Evolutionary conservation across 2,329 filamentous ascomycete genomes (phyloP).

Genomic region (Pyricularia sp.): DNA sequence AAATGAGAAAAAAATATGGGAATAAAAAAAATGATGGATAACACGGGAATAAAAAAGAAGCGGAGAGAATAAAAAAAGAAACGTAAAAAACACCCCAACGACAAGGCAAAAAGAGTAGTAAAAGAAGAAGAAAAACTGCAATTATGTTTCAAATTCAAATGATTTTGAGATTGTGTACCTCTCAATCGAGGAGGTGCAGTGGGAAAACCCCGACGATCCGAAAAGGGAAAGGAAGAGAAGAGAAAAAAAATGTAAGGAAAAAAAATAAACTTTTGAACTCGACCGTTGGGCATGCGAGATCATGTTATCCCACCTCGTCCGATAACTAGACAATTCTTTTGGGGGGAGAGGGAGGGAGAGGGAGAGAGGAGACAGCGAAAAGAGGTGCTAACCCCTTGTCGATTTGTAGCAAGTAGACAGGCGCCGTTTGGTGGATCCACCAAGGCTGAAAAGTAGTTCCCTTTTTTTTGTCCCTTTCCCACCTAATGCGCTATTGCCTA

Average conservation of each 20-base stretch:
- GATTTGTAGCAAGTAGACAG: background rate
- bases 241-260: background rate
- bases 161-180: background rate
- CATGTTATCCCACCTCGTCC: background rate
- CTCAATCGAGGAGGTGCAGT: background rate
- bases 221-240: background rate
- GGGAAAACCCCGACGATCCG: background rate
- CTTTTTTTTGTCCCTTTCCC: no score
- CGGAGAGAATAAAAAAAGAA: background rate
- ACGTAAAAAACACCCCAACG: no score
- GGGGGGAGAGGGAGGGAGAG: no score
- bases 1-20: background rate
- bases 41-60: background rate
- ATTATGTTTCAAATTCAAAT: background rate
- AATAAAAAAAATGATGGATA: background rate
- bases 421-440: background rate
- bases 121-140: background rate
- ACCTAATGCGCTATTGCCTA: background rate
- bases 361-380: background rate
- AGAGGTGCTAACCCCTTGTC: background rate
- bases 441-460: background rate
- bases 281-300: background rate
- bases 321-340: background rate
- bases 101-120: background rate
- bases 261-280: background rate